Conservation (phyloP, 192 early-diverging fungal genomes). For the Backusella sp. region DNA sequence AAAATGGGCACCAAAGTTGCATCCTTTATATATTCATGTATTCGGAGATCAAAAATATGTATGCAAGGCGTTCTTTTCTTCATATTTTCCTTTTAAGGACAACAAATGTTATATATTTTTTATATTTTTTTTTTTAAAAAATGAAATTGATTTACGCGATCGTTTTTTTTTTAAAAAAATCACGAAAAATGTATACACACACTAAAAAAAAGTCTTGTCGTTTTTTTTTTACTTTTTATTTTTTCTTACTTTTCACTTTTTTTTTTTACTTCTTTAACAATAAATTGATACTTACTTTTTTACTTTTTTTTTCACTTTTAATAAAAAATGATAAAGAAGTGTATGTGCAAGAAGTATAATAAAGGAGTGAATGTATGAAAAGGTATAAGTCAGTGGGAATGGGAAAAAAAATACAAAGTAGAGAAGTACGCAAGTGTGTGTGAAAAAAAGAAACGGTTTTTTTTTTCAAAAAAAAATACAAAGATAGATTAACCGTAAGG, state of each 20-base stretch:
- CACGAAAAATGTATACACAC: neutral
- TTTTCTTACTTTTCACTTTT: too few relatives aligned
- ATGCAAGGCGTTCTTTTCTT: neutral
- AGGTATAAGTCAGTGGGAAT: neutral
- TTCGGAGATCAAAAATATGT: neutral
- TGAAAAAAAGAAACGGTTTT: too few relatives aligned
- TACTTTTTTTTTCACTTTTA: neutral
- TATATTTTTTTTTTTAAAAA: neutral
- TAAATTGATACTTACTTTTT: neutral
- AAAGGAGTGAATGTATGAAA: neutral
- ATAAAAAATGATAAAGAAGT: neutral
- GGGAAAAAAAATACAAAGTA: neutral
- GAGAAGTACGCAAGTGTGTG: too few relatives aligned
- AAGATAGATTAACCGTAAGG: too few relatives aligned
- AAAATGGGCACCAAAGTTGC: neutral
- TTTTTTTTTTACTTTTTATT: neutral
- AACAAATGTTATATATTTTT: constrained; percentile 8
- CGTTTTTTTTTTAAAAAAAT: neutral
- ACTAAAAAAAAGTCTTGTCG: neutral
- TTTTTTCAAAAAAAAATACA: too few relatives aligned
- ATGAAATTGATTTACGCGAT: neutral
- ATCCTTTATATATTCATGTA: neutral
- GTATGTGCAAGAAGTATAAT: neutral
- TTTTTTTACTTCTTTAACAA: neutral
- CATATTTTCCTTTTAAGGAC: constrained; percentile 3